A percentile compares a stretch with the other conserved stretches of the same genome.
phyloP scores from a whole-genome alignment of 2,329 filamentous ascomycete genomes.

The Hypoxylon sp. region DNA sequence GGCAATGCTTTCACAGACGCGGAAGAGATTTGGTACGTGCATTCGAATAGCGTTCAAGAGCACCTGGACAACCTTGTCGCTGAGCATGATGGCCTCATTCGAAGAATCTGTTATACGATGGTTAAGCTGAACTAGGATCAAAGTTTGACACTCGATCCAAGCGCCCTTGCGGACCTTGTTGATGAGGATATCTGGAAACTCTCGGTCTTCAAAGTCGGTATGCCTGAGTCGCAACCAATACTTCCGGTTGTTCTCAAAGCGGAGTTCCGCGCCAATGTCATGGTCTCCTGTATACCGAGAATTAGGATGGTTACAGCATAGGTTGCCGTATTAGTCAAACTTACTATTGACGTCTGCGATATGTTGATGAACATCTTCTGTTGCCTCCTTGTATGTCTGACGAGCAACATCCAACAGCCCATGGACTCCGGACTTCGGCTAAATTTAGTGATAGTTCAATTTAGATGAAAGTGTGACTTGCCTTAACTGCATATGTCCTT shows the following conservation, averaged over 20 bases:
- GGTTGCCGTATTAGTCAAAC: constrained; percentile 30
- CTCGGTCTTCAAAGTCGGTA: constrained; percentile 72
- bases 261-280: constrained; percentile 74
- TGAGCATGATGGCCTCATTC: constrained; percentile 86
- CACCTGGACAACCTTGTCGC: constrained; percentile 80
- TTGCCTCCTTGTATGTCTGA: constrained; percentile 91
- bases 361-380: constrained; percentile 81
- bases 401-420: constrained; percentile 90
- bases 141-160: constrained; percentile 88
- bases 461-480: constrained; percentile 50
- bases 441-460: not conserved
- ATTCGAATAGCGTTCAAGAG: constrained; percentile 80
- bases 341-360: constrained; percentile 76
- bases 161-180: constrained; percentile 81
- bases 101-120: constrained; percentile 83
- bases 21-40: constrained; percentile 82
- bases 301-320: not conserved
- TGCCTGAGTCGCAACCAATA: constrained; percentile 81
- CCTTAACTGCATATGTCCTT: constrained; percentile 88
- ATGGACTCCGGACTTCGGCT: constrained; percentile 78
- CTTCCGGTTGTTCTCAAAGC: constrained; percentile 82
- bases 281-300: constrained; percentile 63
- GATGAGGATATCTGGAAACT: constrained; percentile 79
- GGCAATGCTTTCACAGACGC: constrained; percentile 87
- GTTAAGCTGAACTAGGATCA: constrained; percentile 86